Evolutionary conservation across 78 protist species (phyloP).

Genomic region (Tieghemostelium lacteum): DNA sequence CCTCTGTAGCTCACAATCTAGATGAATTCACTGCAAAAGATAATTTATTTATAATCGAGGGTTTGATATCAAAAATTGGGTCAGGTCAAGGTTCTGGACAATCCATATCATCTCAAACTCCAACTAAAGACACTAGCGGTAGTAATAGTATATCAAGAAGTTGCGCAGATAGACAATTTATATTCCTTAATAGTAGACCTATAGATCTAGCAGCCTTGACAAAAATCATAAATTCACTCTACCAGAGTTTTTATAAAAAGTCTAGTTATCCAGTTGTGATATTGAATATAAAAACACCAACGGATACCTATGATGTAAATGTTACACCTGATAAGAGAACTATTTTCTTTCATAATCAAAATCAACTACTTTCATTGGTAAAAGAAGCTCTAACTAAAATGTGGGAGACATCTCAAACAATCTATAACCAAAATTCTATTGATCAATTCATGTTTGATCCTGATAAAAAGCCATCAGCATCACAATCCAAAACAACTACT

Average conservation of each 20-base stretch:
- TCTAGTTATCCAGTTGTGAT: conserved; percentile 75
- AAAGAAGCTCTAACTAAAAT: conserved; percentile 17
- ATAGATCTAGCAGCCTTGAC: conserved; percentile 83
- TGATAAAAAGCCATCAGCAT: neutral
- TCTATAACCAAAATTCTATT: conserved; percentile 20
- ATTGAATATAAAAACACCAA: conserved; percentile 39
- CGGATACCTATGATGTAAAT: conserved; percentile 90
- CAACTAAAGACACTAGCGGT: neutral
- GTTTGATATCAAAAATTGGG: conserved; percentile 71
- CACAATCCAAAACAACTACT: neutral
- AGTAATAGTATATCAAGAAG: conserved; percentile 15
- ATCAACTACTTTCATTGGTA: conserved; percentile 7
- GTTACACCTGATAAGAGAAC: conserved; percentile 97
- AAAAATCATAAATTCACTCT: conserved; percentile 71
- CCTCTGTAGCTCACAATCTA: conserved; percentile 16
- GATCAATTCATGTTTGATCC: conserved; percentile 6
- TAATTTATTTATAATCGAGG: conserved; percentile 17
- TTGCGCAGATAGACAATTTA: conserved; percentile 80
- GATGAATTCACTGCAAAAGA: conserved; percentile 13
- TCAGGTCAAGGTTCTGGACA: conserved; percentile 33
- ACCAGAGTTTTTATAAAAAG: conserved; percentile 25
- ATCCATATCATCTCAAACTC: neutral
- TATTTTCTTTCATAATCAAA: conserved; percentile 82
- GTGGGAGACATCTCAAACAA: conserved; percentile 45
- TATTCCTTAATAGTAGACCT: conserved; percentile 91